These are phyloP conservation scores for Lentinus brumalis DNA, from an alignment of 768 basidiomycete genomes.

Conservation along the genomic window DNA sequence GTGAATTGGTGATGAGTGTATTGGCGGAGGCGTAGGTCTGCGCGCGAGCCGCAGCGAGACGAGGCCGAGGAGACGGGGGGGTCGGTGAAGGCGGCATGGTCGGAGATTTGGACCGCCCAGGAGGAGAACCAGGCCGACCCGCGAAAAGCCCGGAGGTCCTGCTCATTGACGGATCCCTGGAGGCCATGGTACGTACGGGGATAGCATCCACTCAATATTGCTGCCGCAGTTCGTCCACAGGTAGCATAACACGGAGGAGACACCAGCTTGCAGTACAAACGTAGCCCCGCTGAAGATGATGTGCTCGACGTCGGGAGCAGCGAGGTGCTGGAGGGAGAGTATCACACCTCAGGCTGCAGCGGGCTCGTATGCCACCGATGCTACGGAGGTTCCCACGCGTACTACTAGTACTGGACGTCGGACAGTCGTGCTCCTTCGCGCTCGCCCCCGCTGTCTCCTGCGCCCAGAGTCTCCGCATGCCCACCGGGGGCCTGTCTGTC, in stretches of 20 bases:
- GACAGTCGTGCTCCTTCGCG: background rate
- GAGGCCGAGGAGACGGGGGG: constrained; percentile 9
- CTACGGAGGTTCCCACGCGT: constrained; percentile 11
- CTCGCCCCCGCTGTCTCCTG: background rate
- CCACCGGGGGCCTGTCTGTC: background rate
- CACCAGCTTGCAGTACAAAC: background rate
- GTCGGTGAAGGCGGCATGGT: constrained; percentile 14
- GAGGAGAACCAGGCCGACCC: constrained; percentile 4
- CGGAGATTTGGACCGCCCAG: constrained; percentile 13
- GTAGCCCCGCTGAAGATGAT: background rate
- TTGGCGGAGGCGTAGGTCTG: constrained; percentile 15
- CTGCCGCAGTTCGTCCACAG: background rate
- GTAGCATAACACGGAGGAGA: background rate
- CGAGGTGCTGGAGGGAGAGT: background rate
- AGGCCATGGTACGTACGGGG: constrained; percentile 9
- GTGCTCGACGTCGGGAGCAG: background rate
- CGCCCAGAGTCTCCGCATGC: background rate
- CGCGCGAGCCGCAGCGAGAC: constrained; percentile 8
- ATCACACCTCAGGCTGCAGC: background rate
- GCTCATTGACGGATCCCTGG: background rate
- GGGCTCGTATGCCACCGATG: background rate
- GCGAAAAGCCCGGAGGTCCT: constrained; percentile 1
- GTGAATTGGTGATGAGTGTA: constrained; percentile 8
- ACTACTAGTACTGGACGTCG: constrained; percentile 4
- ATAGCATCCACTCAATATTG: background rate